These are phyloP conservation scores for Orobanche coerulescens DNA, from an alignment of 257 asterid species.

Conservation along the genomic window DNA sequence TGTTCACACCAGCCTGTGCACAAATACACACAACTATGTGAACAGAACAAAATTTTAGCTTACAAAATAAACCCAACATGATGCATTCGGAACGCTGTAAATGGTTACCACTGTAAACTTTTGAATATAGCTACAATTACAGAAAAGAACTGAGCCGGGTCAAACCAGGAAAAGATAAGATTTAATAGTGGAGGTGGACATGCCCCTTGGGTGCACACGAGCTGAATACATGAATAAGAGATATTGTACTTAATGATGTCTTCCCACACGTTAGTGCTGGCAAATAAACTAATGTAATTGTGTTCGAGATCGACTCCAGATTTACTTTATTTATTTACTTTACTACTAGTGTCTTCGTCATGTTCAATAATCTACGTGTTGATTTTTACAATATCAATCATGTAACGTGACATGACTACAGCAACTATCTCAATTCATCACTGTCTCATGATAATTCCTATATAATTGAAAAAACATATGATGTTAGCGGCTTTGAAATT, in stretches of 20 bases:
- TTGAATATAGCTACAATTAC: background rate
- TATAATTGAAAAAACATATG: too few relatives aligned
- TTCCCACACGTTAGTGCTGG: background rate
- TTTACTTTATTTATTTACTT: too few relatives aligned
- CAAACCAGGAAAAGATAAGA: background rate
- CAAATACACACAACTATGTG: slow-evolving; percentile 12
- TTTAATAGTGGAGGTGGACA: slow-evolving; percentile 10
- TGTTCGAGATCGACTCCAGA: too few relatives aligned
- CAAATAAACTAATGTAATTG: background rate
- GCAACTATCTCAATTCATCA: too few relatives aligned
- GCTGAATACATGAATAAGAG: background rate
- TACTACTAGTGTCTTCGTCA: too few relatives aligned
- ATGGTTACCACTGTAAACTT: background rate
- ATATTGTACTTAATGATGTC: background rate
- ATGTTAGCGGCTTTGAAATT: too few relatives aligned
- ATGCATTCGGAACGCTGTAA: slow-evolving; percentile 1
- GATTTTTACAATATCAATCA: too few relatives aligned
- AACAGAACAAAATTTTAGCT: background rate
- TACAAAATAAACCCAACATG: background rate
- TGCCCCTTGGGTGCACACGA: background rate
- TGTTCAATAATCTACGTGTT: too few relatives aligned
- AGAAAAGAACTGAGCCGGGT: background rate
- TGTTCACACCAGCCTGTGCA: slow-evolving; percentile 81
- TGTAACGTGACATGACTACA: too few relatives aligned
- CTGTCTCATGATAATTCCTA: too few relatives aligned